phyloP scores from a whole-genome alignment of 164 flowering plant genomes.

The Buxus sempervirens region DNA sequence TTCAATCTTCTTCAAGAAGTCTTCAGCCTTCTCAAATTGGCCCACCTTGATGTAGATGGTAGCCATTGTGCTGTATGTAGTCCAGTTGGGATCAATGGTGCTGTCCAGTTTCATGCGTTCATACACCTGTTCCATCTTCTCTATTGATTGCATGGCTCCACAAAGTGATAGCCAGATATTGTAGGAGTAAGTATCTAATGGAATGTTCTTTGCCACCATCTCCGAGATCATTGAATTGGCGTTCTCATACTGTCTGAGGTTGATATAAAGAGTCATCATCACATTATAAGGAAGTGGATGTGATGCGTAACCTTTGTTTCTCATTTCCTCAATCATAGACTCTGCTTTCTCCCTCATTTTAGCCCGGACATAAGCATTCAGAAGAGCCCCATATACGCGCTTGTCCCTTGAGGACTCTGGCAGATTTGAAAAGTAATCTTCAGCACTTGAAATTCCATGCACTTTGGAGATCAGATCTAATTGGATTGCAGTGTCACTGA shows the following conservation, averaged over 20 bases:
- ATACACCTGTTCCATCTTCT: constrained; percentile 71
- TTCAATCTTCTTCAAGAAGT: constrained; percentile 63
- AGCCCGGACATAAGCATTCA: too few relatives aligned
- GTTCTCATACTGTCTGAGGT: constrained; percentile 58
- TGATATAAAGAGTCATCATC: constrained; percentile 93
- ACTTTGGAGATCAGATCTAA: too few relatives aligned
- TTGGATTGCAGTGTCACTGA: too few relatives aligned
- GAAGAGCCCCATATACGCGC: constrained; percentile 64
- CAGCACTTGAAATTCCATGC: too few relatives aligned
- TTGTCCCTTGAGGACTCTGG: too few relatives aligned
- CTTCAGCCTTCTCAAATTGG: constrained; percentile 55
- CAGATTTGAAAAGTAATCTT: too few relatives aligned
- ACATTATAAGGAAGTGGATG: constrained; percentile 74
- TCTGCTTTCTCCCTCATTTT: constrained; percentile 60
- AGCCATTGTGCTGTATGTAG: constrained; percentile 85
- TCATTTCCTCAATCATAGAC: constrained; percentile 37
- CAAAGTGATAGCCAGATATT: constrained; percentile 81
- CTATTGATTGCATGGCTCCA: constrained; percentile 55
- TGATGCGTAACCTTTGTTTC: constrained; percentile 42
- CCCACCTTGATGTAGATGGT: constrained; percentile 65
- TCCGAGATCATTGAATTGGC: constrained; percentile 57
- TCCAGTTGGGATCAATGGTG: constrained; percentile 68
- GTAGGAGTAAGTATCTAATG: constrained; percentile 70
- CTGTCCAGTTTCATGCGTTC: constrained; percentile 57
- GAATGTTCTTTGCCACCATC: constrained; percentile 56